Base-by-base conservation (phyloP, 257 asterid genomes). In the Capsicum rhomboideum region DNA sequence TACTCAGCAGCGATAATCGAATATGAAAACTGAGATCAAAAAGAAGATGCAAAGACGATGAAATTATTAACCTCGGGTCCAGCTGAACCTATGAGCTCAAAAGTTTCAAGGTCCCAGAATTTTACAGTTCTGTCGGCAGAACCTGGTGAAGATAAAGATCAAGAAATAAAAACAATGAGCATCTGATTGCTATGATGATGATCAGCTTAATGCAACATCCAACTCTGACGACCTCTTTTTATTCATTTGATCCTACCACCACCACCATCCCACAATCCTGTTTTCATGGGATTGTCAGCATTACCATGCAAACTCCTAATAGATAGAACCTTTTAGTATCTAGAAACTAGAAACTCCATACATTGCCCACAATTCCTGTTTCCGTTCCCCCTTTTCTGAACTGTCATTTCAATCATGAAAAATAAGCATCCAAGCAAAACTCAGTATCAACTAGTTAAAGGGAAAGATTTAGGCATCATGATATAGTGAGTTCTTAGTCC, bases 81-180 rank as follows among this genome's bases (percentile, higher is more conserved):
- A 82, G 98, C 87, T 78, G 98, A 96, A 83, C 98, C 98, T 79
- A 96, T 94, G 58, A 92, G 97, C 88, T 96, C 99, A 92, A 96
- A 96, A 82, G 99, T 96, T 92, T 96, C 99, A 85, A 96, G 98
- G 88, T 96, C 99, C 99, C 99, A 96, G 86, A 96, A 94, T 86
- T 94, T 96, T 82, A 96, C 99, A 63, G 99, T 94, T 91, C 87
- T 90, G 90, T 96, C 99, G 80, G 97, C 95, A 82, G 99, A 96
- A 80, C 99, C 99, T 96, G 97, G 86, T 80, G 87, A 87, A 85
- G 71, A 28, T 4, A 82, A 78, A 23, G 82, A 50, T 26, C 63
- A 28, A 77, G 82, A 50, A 77, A 77, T 10, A 20, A 29, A 26
- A 50, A 34, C 26, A 52, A 52, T 46, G 59, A 85, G 58, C 72